These are phyloP conservation scores for Kodamaea arcana DNA, from an alignment of 1,139 yeast species.

Conservation along the genomic window DNA sequence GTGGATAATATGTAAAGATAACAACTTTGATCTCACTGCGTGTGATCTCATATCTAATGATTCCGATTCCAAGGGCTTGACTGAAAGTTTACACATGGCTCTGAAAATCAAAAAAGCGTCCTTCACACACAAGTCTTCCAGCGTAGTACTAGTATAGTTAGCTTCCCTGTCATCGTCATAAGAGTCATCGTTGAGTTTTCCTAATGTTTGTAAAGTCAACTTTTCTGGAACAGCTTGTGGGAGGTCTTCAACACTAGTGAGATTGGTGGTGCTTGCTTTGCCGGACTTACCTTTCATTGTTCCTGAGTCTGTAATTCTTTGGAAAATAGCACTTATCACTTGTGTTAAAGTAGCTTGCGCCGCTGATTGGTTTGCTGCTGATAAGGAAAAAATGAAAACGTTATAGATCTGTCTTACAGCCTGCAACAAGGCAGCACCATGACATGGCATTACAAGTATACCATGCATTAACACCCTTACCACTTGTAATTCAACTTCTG, in stretches of 20 bases:
- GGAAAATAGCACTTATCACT: constrained; percentile 81
- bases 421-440: constrained; percentile 82
- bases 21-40: constrained; percentile 82
- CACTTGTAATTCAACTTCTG: constrained; percentile 84
- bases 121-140: constrained; percentile 67
- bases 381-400: constrained; percentile 79
- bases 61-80: constrained; percentile 70
- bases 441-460: constrained; percentile 78
- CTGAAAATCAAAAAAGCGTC: constrained; percentile 93
- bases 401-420: constrained; percentile 93
- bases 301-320: constrained; percentile 50
- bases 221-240: constrained; percentile 20
- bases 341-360: constrained; percentile 96
- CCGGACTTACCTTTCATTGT: constrained; percentile 14
- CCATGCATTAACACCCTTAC: constrained; percentile 89
- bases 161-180: constrained; percentile 50
- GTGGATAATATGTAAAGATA: constrained; percentile 85
- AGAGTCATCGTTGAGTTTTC: constrained; percentile 48
- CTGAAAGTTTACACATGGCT: constrained; percentile 90
- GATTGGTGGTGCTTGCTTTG: constrained; percentile 19
- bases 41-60: constrained; percentile 83
- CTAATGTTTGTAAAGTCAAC: constrained; percentile 58
- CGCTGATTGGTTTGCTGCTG: constrained; percentile 81
- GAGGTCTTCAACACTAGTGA: constrained; percentile 19
- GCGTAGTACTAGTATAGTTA: constrained; percentile 40